Conservation (phyloP, 805 yeast genomes). For the Zygosaccharomyces siamensis region DNA sequence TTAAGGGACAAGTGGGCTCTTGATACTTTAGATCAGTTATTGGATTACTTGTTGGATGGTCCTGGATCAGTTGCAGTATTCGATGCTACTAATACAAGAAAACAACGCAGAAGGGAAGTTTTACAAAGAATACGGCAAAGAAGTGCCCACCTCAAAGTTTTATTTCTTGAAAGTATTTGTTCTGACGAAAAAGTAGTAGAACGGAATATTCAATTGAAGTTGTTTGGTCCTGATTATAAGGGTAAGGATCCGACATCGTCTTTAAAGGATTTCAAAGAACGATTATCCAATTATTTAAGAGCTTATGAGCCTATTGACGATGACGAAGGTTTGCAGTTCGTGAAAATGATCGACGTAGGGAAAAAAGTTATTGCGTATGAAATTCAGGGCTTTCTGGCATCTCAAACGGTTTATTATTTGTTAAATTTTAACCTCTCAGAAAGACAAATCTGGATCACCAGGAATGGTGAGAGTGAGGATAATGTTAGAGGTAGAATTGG, state of each 20-base stretch:
- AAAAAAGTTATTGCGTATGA: conserved; percentile 89
- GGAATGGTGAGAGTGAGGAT: conserved; percentile 91
- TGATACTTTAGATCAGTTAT: conserved; percentile 80
- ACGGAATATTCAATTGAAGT: conserved; percentile 74
- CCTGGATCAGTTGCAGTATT: conserved; percentile 90
- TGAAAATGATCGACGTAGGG: conserved; percentile 95
- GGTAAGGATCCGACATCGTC: conserved; percentile 81
- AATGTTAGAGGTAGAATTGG: conserved; percentile 85
- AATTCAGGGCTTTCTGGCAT: conserved; percentile 81
- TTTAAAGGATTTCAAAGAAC: conserved; percentile 70
- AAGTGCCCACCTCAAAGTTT: conserved; percentile 63
- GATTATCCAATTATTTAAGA: conserved; percentile 76
- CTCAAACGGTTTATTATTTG: conserved; percentile 87
- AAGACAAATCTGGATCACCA: conserved; percentile 89
- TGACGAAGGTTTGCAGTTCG: conserved; percentile 69
- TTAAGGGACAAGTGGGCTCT: conserved; percentile 93
- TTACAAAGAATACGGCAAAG: conserved; percentile 52
- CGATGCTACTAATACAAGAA: conserved; percentile 79
- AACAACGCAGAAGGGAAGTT: conserved; percentile 55
- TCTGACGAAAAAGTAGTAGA: conserved; percentile 75
- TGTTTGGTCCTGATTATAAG: conserved; percentile 89
- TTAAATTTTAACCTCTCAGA: conserved; percentile 83
- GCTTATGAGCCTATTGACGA: conserved; percentile 91
- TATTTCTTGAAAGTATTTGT: conserved; percentile 84
- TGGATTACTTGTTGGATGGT: conserved; percentile 74